Percentiles rank a stretch among this genome's conserved stretches.
These are phyloP conservation scores for Cladosporium austrohemisphaericum DNA, from an alignment of 2,329 filamentous ascomycete genomes.

Conservation along the genomic window DNA sequence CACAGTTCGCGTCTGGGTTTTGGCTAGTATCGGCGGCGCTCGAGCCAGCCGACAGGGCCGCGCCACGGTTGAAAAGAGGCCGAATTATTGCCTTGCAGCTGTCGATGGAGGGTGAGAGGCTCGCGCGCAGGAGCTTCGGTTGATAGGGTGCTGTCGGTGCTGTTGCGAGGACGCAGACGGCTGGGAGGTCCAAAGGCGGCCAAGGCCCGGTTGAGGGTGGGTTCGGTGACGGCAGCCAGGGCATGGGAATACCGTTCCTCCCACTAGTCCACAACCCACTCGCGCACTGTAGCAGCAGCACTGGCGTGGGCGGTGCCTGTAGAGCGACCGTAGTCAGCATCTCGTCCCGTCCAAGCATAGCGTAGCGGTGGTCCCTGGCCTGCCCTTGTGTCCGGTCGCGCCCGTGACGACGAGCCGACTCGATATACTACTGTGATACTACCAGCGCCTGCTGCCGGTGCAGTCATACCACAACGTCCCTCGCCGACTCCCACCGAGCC, in stretches of 20 bases:
- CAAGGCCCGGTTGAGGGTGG: constrained; percentile 12
- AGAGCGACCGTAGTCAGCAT: constrained; percentile 11
- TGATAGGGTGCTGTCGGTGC: too few species aligned
- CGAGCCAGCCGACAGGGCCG: constrained; percentile 8
- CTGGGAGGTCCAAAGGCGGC: background rate
- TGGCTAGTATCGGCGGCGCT: constrained; percentile 9
- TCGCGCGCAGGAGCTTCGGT: constrained; percentile 10
- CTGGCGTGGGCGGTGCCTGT: constrained; percentile 6
- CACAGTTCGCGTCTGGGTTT: constrained; percentile 2
- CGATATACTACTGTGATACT: constrained; percentile 3
- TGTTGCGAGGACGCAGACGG: background rate
- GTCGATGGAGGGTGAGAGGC: background rate
- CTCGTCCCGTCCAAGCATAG: constrained; percentile 8
- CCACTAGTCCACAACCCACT: background rate
- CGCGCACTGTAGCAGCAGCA: too few species aligned
- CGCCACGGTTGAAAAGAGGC: constrained; percentile 14
- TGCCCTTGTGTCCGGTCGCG: constrained; percentile 13
- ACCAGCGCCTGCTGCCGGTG: background rate
- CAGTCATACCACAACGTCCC: background rate
- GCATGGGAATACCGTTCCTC: constrained; percentile 10
- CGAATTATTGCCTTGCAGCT: constrained; percentile 10
- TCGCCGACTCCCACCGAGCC: background rate
- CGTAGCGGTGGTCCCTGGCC: constrained; percentile 7
- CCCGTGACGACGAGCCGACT: constrained; percentile 14
- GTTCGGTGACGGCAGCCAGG: constrained; percentile 14